Evolutionary conservation across 164 flowering plant genomes (phyloP).

Genomic region (Piper betle): DNA sequence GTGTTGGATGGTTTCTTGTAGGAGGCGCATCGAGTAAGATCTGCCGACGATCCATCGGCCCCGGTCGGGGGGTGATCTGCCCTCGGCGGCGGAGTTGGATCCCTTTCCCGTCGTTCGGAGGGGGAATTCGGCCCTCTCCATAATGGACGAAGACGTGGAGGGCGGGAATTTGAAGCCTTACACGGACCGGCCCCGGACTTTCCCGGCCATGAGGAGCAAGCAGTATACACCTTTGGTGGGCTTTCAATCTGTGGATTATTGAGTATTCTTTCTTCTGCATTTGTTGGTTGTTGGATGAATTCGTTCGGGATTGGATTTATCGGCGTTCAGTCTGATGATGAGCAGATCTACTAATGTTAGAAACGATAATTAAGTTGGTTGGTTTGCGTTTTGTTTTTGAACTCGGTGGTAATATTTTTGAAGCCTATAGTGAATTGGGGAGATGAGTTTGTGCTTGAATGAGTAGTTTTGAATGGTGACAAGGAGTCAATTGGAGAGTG

Average conservation of each 20-base stretch:
- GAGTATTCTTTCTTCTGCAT: neutral
- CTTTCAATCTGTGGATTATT: neutral
- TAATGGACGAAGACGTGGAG: slow-evolving; percentile 73
- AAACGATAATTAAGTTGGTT: too few species aligned
- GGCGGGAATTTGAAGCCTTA: slow-evolving; percentile 49
- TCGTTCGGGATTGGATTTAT: too few species aligned
- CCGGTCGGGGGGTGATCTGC: slow-evolving; percentile 84
- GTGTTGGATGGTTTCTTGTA: neutral
- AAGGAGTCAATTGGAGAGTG: too few species aligned
- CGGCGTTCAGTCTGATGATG: too few species aligned
- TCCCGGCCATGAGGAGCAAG: slow-evolving; percentile 77
- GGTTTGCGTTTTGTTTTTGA: too few species aligned
- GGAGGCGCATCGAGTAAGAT: neutral
- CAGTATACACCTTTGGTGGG: slow-evolving; percentile 66
- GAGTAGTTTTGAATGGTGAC: too few species aligned
- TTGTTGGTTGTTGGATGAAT: too few species aligned
- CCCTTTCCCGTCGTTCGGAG: slow-evolving; percentile 51
- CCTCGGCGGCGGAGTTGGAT: slow-evolving; percentile 53
- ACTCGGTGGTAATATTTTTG: too few species aligned
- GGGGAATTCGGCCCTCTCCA: slow-evolving; percentile 47
- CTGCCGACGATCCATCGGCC: slow-evolving; percentile 70
- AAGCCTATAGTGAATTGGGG: too few species aligned
- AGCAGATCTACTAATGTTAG: too few species aligned
- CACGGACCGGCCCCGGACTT: slow-evolving; percentile 65
- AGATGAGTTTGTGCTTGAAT: too few species aligned